Base-by-base conservation (phyloP, 257 asterid genomes). In the Gardenia jasminoides region DNA sequence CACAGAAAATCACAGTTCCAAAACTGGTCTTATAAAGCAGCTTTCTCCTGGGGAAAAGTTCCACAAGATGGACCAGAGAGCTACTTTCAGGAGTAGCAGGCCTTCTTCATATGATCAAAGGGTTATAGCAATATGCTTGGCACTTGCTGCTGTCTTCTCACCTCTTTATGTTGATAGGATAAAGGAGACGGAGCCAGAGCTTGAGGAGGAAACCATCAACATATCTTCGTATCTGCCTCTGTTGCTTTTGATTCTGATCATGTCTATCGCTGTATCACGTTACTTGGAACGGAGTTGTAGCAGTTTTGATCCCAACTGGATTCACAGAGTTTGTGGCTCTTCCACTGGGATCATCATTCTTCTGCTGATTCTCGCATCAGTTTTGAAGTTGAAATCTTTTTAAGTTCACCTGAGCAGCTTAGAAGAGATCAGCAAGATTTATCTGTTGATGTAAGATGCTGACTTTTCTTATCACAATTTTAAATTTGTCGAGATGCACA, bases 291-390 rank as follows among this genome's bases (percentile, higher is more conserved):
- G 58, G 6, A 79, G 86, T 71, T 72, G 77, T 67, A 30, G 76
- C 82, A 79, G 77, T 86, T 82, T 81, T 30, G 88, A 88, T 82
- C 84, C 86, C 17, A 77, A 88, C 70, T 84, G 89, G 91, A 88
- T 88, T 70, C 86, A 88, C 75, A 86, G 89, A 76, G 83, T 83
- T 67, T 85, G 83, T 48, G 91, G 91, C 72, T 86, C 91, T 78
- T 86, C 91, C 6, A 68, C 82, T 54, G 91, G 91, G 76, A 84
- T 88, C 77, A 77, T 86, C 39, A 79, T 84, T 64, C 70, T 88
- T 58, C 84, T 88, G 17, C 71, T 83, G 75, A 72, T 86, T 62
- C 87, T 86, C 54, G 83, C 88, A 11, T 80, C 82, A 71, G 86
- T 88, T 80, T 81, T 86, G 83, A 88, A 81, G 78, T 79, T 83